A percentile compares a stretch with the other conserved stretches of the same genome.
phyloP scores from a whole-genome alignment of 1,284 basidiomycete genomes.

The Takashimella koratensis region DNA sequence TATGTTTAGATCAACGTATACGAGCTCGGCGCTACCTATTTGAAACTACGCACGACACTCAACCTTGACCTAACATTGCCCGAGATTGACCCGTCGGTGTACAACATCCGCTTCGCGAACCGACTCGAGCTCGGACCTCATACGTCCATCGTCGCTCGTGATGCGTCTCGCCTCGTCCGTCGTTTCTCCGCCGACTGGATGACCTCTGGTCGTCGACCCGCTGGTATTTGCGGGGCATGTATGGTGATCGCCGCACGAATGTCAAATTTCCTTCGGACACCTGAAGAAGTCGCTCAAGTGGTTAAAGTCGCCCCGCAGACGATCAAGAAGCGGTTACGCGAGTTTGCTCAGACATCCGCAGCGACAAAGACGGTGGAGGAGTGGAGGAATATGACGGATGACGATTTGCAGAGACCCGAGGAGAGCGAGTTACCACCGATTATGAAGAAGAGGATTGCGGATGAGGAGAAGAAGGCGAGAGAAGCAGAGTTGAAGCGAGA shows the following conservation, averaged over 20 bases:
- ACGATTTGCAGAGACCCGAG: constrained; percentile 48
- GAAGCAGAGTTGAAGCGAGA: constrained; percentile 19
- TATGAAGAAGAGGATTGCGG: constrained; percentile 35
- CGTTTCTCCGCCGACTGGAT: constrained; percentile 98
- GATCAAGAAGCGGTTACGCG: constrained; percentile 87
- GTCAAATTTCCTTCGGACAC: constrained; percentile 91
- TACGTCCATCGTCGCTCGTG: constrained; percentile 84
- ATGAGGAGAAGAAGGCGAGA: constrained; percentile 20
- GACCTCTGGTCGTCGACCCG: constrained; percentile 87
- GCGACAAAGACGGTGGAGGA: constrained; percentile 83
- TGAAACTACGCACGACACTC: constrained; percentile 86
- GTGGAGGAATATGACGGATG: constrained; percentile 77
- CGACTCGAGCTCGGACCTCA: constrained; percentile 95
- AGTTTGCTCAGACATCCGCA: constrained; percentile 87
- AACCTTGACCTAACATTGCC: constrained; percentile 66
- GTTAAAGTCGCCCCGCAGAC: constrained; percentile 98
- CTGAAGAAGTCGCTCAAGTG: constrained; percentile 95
- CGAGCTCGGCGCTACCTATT: constrained; percentile 91
- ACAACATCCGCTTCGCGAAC: constrained; percentile 94
- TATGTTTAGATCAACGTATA: constrained; percentile 99
- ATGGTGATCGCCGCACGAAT: constrained; percentile 93
- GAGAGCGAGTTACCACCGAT: constrained; percentile 34
- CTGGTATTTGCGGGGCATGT: constrained; percentile 95
- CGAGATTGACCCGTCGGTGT: constrained; percentile 88
- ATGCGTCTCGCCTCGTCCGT: constrained; percentile 88